These are phyloP conservation scores for Fusarium neocosmosporiellum DNA, from an alignment of 2,329 filamentous ascomycete species.

Conservation along the genomic window DNA sequence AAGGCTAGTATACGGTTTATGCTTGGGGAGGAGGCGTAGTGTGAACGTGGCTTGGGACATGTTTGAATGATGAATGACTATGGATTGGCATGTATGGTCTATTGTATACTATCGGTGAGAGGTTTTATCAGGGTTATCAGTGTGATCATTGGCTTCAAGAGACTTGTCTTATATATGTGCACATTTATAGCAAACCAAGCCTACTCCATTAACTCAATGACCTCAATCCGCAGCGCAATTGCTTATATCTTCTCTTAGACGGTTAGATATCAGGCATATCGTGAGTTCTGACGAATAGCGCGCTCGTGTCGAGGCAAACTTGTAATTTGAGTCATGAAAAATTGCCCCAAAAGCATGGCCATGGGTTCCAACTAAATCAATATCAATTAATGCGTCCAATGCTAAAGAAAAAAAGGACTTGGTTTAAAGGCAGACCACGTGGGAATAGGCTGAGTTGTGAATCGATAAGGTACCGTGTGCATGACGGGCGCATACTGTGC, in stretches of 20 bases:
- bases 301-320: background rate
- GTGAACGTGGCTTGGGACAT: too few species aligned
- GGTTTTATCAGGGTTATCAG: background rate
- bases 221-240: background rate
- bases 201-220: background rate
- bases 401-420: background rate
- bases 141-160: background rate
- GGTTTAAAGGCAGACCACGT: background rate
- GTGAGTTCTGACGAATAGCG: background rate
- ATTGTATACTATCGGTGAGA: background rate
- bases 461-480: background rate
- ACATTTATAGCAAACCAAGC: background rate
- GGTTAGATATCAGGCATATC: background rate
- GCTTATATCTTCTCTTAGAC: background rate
- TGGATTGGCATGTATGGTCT: background rate
- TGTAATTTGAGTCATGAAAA: background rate
- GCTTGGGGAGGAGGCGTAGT: conserved; percentile 19
- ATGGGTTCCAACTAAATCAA: background rate
- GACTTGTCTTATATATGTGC: background rate
- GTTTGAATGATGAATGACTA: background rate
- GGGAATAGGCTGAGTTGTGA: background rate
- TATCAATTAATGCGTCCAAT: background rate
- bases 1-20: conserved; percentile 20
- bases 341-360: background rate
- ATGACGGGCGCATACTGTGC: background rate